Conservation (phyloP, 495 filamentous ascomycete species). For the Penicillium nucicola region DNA sequence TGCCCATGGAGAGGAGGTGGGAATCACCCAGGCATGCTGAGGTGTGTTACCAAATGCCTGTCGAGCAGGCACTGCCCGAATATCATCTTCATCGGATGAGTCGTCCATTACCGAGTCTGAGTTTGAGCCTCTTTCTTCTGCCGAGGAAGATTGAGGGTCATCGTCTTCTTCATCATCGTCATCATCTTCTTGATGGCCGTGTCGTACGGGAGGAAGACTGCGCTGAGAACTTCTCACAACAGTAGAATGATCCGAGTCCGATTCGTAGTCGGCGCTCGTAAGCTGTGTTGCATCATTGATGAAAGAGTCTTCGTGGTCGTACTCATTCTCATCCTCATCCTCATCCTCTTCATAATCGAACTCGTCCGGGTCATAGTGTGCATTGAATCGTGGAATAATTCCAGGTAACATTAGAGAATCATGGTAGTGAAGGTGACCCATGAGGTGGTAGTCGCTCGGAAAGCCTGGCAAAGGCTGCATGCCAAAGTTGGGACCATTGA, state of each 20-base stretch:
- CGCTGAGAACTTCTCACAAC: background rate
- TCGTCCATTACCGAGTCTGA: background rate
- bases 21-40: no score
- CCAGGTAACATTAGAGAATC: background rate
- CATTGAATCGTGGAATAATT: background rate
- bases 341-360: constrained; percentile 20
- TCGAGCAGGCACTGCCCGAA: background rate
- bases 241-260: background rate
- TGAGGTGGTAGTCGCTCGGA: no score
- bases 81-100: constrained; percentile 3
- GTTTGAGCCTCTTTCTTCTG: background rate
- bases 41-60: background rate
- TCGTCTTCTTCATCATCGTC: background rate
- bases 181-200: background rate
- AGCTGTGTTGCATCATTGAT: constrained; percentile 35
- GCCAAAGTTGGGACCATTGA: background rate
- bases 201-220: background rate
- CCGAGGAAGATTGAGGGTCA: background rate
- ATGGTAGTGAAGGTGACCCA: no score
- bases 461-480: no score
- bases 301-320: constrained; percentile 39
- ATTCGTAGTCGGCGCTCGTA: constrained; percentile 3
- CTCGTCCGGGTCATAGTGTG: constrained; percentile 7
- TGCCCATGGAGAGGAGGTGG: background rate
- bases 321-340: constrained; percentile 32